phyloP scores from a whole-genome alignment of 345 rosid genomes.

The Erodium maritimum region DNA sequence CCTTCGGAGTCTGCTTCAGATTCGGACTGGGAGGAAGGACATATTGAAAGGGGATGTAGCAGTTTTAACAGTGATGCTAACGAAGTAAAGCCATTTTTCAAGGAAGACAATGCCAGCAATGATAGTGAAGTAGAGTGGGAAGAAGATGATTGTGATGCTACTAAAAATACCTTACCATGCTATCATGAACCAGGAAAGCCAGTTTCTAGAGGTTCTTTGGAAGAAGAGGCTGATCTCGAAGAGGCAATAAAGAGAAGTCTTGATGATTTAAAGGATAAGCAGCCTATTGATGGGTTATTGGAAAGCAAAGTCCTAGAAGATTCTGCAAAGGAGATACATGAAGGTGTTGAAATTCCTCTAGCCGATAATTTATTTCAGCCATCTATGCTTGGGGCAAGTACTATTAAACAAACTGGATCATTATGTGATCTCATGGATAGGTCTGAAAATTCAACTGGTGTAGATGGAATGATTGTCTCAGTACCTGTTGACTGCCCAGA shows the following conservation, averaged over 20 bases:
- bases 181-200: constrained; percentile 20
- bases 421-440: constrained; percentile 16
- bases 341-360: constrained; percentile 12
- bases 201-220: constrained; percentile 44
- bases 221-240: constrained; percentile 78
- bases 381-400: constrained; percentile 10
- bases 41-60: constrained; percentile 16
- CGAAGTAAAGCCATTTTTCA: constrained; percentile 18
- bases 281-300: constrained; percentile 11
- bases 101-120: constrained; percentile 27
- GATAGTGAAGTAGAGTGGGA: constrained; percentile 62
- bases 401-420: constrained; percentile 11
- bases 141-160: constrained; percentile 31
- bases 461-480: constrained; percentile 16
- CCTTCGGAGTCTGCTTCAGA: constrained; percentile 42
- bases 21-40: constrained; percentile 62
- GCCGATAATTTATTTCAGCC: constrained; percentile 14
- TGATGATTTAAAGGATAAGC: constrained; percentile 27
- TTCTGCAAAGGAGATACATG: constrained; percentile 14
- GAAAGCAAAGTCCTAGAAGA: constrained; percentile 9
- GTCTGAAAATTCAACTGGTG: constrained; percentile 5
- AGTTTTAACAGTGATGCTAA: constrained; percentile 14
- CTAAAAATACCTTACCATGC: constrained; percentile 14
- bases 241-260: constrained; percentile 90
- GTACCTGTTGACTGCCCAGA: constrained; percentile 16